Base-by-base conservation (phyloP, 441 rosid genomes). In the Macaranga tanarius region DNA sequence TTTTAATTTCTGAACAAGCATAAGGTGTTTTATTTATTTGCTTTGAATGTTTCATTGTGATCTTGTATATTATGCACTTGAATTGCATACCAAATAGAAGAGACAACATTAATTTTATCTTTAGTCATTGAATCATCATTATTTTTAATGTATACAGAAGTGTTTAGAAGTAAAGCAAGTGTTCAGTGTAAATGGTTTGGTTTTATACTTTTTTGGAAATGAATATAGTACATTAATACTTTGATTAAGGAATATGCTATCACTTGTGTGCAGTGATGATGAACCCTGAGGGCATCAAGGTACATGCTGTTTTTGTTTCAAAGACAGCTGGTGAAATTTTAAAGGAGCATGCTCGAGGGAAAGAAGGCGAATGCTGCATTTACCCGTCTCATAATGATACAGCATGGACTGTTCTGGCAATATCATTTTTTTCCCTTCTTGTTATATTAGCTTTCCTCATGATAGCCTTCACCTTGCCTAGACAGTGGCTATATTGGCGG, bases 401-500 rank as follows among this genome's bases (percentile, higher is more conserved):
- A 20, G 79, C 85, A 8, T 92, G 91, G 96, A 88, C 88, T 15
- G 89, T 86, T 58, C 72, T 89, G 60, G 88, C 87, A 26, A 89
- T 89, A 72, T 89, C 88, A 0, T 74, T 86, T 66, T 72, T 89
- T 61, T 89, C 94, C 2, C 83, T 92, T 64, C 31, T 83, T 62
- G 75, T 89, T 0, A 67, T 92, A 40, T 10, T 88, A 22, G 79
- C 77, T 66, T 79, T 90, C 72, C 75, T 92, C 22, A 54, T 82
- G 62, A 72, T 82, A 55, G 86, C 84, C 74, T 79, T 83, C 75
- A 68, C 84, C 52, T 60, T 85, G 52, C 91, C 91, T 31, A 73
- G 87, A 79, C 83, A 68, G 57, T 84, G 88, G 88, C 62, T 82
- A 28, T 75, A 66, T 26, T 86, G 88, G 88, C 84, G 57, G 22